Percentiles rank a stretch among this genome's conserved stretches.
These are phyloP conservation scores for Omphalea diandra DNA, from an alignment of 441 rosid species.

Conservation along the genomic window DNA sequence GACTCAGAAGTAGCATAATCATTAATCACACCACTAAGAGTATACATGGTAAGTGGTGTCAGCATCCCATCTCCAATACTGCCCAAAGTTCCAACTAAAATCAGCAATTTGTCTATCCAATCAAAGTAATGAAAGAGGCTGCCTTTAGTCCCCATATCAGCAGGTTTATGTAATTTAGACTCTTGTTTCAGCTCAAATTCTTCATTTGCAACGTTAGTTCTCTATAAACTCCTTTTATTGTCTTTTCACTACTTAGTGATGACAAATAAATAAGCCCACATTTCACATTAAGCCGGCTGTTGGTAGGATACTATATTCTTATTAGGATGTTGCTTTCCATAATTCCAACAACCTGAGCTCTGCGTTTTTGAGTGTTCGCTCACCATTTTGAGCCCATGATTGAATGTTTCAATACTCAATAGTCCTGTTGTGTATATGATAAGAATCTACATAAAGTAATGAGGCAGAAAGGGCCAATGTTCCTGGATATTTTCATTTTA, in stretches of 20 bases:
- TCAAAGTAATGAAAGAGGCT: conserved; percentile 47
- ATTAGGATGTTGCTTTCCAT: conserved; percentile 4
- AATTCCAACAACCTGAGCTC: neutral
- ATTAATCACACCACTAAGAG: conserved; percentile 47
- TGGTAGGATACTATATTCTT: neutral
- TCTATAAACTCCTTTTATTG: neutral
- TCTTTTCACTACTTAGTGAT: neutral
- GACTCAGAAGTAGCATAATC: conserved; percentile 39
- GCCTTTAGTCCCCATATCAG: conserved; percentile 37
- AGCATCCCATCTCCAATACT: conserved; percentile 65
- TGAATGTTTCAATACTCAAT: too few species aligned
- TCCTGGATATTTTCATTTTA: neutral
- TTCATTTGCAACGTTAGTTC: neutral
- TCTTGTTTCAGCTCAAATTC: neutral
- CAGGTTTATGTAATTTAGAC: neutral
- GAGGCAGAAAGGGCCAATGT: neutral
- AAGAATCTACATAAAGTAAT: neutral
- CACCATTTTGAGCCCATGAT: too few species aligned
- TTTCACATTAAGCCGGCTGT: conserved; percentile 27
- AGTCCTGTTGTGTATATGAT: too few species aligned
- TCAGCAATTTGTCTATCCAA: conserved; percentile 45
- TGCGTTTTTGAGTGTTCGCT: neutral
- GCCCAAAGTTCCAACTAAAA: conserved; percentile 52
- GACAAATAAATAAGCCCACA: neutral
- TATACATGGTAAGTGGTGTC: conserved; percentile 49